Conservation (phyloP, 2,329 filamentous ascomycete species). For the Fusarium sp. region DNA sequence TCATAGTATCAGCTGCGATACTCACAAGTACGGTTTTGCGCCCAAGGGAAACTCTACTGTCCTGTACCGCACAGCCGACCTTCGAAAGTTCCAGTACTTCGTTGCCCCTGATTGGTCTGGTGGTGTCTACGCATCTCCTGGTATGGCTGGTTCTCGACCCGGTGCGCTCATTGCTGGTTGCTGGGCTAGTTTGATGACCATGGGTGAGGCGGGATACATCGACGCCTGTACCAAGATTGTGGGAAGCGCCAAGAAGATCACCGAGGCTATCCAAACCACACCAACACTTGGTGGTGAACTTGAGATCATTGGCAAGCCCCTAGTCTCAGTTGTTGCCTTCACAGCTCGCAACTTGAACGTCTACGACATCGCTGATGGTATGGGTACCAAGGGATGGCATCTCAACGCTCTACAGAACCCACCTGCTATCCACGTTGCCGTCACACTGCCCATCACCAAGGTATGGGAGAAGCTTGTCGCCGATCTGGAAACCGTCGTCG, state of each 20-base stretch:
- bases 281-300: slow-evolving; percentile 79
- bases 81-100: slow-evolving; percentile 95
- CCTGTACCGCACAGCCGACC: slow-evolving; percentile 83
- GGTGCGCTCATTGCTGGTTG: slow-evolving; percentile 95
- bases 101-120: slow-evolving; percentile 95
- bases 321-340: slow-evolving; percentile 93
- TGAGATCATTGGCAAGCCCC: slow-evolving; percentile 83
- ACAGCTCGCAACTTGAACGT: slow-evolving; percentile 85
- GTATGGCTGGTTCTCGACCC: slow-evolving; percentile 90
- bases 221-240: slow-evolving; percentile 90
- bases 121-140: slow-evolving; percentile 94
- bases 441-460: slow-evolving; percentile 86
- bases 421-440: slow-evolving; percentile 91
- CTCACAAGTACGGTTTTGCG: slow-evolving; percentile 98
- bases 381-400: slow-evolving; percentile 90
- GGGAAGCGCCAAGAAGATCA: slow-evolving; percentile 85
- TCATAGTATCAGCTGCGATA: slow-evolving; percentile 95
- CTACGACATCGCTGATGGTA: slow-evolving; percentile 93
- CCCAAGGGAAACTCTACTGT: slow-evolving; percentile 97
- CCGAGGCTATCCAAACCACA: slow-evolving; percentile 76
- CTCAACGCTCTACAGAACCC: slow-evolving; percentile 93
- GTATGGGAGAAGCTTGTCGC: slow-evolving; percentile 82
- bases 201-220: slow-evolving; percentile 90
- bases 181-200: slow-evolving; percentile 91
- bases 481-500: slow-evolving; percentile 76